Conservation (phyloP, 2,329 filamentous ascomycete genomes). For the Beauveria sp. region DNA sequence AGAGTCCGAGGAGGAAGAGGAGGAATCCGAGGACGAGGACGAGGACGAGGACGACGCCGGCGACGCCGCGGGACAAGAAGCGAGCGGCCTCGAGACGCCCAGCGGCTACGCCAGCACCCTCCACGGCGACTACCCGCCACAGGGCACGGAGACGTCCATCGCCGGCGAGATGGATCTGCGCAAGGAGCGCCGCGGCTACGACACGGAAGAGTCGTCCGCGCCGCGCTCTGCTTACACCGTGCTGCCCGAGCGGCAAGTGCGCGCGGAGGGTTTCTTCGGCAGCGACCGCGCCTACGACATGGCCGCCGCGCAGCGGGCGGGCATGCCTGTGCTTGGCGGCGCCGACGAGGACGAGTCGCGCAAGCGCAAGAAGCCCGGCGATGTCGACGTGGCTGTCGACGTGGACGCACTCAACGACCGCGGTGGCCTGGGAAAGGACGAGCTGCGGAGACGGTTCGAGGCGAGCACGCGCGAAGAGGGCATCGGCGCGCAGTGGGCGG, state of each 20-base stretch:
- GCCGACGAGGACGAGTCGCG: conserved; percentile 60
- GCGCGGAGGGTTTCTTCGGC: conserved; percentile 89
- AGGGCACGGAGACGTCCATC: conserved; percentile 63
- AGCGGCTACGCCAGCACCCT: conserved; percentile 73
- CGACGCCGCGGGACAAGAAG: conserved; percentile 50
- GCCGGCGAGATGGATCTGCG: conserved; percentile 85
- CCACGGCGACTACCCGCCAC: conserved; percentile 68
- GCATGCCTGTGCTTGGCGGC: conserved; percentile 65
- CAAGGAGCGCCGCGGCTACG: conserved; percentile 72
- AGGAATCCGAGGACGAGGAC: conserved; percentile 68
- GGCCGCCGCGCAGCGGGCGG: conserved; percentile 40
- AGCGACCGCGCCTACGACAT: conserved; percentile 92
- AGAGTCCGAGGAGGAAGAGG: conserved; percentile 64
- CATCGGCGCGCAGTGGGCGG: conserved; percentile 58
- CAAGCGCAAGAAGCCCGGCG: conserved; percentile 92
- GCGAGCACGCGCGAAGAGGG: conserved; percentile 59
- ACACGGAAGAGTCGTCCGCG: conserved; percentile 72
- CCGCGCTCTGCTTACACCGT: conserved; percentile 82
- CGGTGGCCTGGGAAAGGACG: conserved; percentile 78
- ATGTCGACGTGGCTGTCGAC: conserved; percentile 88
- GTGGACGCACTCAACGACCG: conserved; percentile 68
- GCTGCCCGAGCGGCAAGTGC: conserved; percentile 78
- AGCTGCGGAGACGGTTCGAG: conserved; percentile 74
- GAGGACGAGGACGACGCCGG: conserved; percentile 61
- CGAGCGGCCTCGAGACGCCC: conserved; percentile 71